Percentiles rank a stretch among this genome's conserved stretches.
Evolutionary conservation across 1,139 yeast species (phyloP).

Genomic region (Groenewaldozyma sp.): DNA sequence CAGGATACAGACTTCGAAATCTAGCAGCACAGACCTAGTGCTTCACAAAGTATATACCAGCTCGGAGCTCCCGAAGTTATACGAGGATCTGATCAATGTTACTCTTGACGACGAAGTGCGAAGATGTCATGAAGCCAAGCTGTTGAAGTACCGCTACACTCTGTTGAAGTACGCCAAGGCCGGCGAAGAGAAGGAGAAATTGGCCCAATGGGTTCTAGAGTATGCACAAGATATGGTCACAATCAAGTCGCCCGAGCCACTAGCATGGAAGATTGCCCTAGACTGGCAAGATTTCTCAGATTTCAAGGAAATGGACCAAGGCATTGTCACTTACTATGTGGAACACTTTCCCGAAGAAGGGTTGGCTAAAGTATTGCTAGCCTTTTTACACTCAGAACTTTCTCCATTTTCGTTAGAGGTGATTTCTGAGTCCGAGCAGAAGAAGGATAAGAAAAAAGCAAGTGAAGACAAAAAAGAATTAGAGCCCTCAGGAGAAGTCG

Average conservation of each 20-base stretch:
- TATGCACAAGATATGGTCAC: conserved; percentile 67
- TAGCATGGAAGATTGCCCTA: conserved; percentile 68
- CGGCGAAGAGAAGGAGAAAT: conserved; percentile 33
- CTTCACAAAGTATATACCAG: conserved; percentile 40
- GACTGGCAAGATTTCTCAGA: conserved; percentile 62
- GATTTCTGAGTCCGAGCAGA: conserved; percentile 6
- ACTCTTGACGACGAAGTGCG: conserved; percentile 56
- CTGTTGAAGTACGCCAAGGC: conserved; percentile 34
- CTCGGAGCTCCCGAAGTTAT: conserved; percentile 46
- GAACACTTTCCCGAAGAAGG: conserved; percentile 53
- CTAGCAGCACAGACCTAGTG: conserved; percentile 30
- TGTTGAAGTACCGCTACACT: conserved; percentile 48
- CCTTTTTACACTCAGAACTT: conserved; percentile 46
- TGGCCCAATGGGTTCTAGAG: conserved; percentile 40
- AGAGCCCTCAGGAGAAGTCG: conserved; percentile 6
- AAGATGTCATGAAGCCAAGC: conserved; percentile 48
- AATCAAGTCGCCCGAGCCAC: conserved; percentile 48
- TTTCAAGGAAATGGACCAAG: conserved; percentile 43
- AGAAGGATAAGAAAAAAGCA: conserved; percentile 9
- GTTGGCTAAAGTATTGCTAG: conserved; percentile 45
- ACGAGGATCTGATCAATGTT: conserved; percentile 46
- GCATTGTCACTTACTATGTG: conserved; percentile 41
- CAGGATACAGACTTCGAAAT: conserved; percentile 27
- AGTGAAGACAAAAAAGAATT: conserved; percentile 9
- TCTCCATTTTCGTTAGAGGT: conserved; percentile 43